Base-by-base conservation (phyloP, 208 protist species). In the Polymyxa betae region DNA sequence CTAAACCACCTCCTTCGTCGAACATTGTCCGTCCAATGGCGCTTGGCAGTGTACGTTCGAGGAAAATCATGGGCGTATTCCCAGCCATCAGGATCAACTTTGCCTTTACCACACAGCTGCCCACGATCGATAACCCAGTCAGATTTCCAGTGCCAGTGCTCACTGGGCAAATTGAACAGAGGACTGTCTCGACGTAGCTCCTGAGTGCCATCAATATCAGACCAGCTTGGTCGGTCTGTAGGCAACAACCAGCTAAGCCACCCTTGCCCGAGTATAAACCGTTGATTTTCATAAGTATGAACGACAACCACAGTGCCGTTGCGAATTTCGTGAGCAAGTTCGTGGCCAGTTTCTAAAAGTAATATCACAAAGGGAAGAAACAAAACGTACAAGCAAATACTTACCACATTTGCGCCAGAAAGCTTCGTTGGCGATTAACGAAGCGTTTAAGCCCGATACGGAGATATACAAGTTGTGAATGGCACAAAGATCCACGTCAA, bases 21-120 rank as follows among this genome's bases (percentile, higher is more conserved):
- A 43, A 82, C 72, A 82, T 82, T 82, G 35, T 82, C 72, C 16
- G 72, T 82, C 72, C 72, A 82, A 45, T 43, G 72, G 16, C 72
- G 72, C n/a, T 82, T 82, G 5, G n/a, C 35, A 82, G 72, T 40
- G 72, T 82, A 82, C 5, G 10, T 20, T 5, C 72, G 72, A 35
- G 72, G 72, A n/a, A 82, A 82, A 43, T 82, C 72, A 82, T 82
- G 72, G 5, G 72, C 72, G 40, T 82, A 82, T 35, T 82, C 72
- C 72, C 72, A 82, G n/a, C 72, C 72, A 20, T 82, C 40, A 20
- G 72, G 35, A 35, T 82, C 72, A 82, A 82, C 72, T 5, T 5
- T 60, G n/a, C 40, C 72, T 16, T 38, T 38, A 45, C 16, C 72
- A 82, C 16, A 16, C 72, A 82, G 35, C 72, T 45, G 72, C 16